Base-by-base conservation (phyloP, 306 rosid genomes). In the Cicer cuneatum region DNA sequence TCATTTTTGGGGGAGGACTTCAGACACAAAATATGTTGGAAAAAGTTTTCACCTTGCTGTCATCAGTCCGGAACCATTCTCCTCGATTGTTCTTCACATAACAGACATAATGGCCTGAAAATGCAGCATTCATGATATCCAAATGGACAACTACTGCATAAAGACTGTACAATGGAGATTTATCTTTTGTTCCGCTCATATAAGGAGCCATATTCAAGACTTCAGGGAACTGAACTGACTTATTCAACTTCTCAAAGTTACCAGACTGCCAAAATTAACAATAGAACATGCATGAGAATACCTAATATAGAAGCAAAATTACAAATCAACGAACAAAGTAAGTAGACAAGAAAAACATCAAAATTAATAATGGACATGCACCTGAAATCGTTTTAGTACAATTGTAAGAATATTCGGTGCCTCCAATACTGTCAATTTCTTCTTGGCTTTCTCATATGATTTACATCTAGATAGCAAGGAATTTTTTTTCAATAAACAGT, bases 141-240 rank as follows among this genome's bases (percentile, higher is more conserved):
- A 90, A 83, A 81, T 90, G 96, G 72, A 90, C 96, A 67, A 90
- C 92, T 80, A 89, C 93, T 0, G 90, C 96, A 79, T 89, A 88
- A 46, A 90, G 90, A 81, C 81, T 87, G 85, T 87, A 90, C 16
- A 81, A 8, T 48, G 92, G 86, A 74, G 85, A 82, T 68, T 76
- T 81, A 62, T 87, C 93, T 46, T 82, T 82, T 16, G 79, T 59
- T 61, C 88, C 87, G 14, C 85, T 86, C 84, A 87, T 90, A 81
- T 83, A 90, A 4, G 93, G 92, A 35, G 92, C 73, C 92, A 90
- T 73, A 85, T 89, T 65, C 72, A 90, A 84, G 48, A 76, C 79
- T 76, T 89, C 93, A 6, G 96, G 92, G 52, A 89, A 89, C 75
- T 67, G 87, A 52, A 90, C 84, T 0, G 85, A 69, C 82, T 90